Evolutionary conservation across 2,329 filamentous ascomycete genomes (phyloP).

Genomic region (Colletotrichum sp.): DNA sequence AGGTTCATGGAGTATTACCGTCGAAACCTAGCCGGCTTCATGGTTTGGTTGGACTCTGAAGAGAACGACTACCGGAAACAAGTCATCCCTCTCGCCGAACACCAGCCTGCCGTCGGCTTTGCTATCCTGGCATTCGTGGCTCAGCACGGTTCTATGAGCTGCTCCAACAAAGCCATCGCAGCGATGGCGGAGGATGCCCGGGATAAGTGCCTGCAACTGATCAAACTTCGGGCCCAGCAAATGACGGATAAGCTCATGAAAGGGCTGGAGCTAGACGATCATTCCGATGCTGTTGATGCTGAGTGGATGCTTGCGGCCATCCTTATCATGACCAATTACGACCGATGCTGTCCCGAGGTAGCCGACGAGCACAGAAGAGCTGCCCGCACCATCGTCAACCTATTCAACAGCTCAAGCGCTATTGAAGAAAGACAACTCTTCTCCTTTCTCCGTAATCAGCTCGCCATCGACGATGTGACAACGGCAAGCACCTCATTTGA

Average conservation of each 20-base stretch:
- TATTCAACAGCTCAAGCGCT: conserved; percentile 22
- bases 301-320: conserved; percentile 35
- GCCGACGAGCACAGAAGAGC: conserved; percentile 33
- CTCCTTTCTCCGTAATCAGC: conserved; percentile 32
- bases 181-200: conserved; percentile 30
- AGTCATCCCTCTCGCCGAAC: conserved; percentile 28
- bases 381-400: conserved; percentile 31
- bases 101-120: conserved; percentile 30
- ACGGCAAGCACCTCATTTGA: conserved; percentile 32
- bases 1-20: conserved; percentile 33
- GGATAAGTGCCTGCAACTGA: conserved; percentile 29
- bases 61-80: conserved; percentile 32
- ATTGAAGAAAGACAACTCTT: conserved; percentile 26
- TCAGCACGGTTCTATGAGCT: conserved; percentile 26
- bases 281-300: conserved; percentile 28
- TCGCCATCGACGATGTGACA: conserved; percentile 31
- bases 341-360: conserved; percentile 27
- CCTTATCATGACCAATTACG: conserved; percentile 30
- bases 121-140: conserved; percentile 32
- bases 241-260: conserved; percentile 28
- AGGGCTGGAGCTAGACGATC: conserved; percentile 25
- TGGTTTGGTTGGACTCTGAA: conserved; percentile 35
- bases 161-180: neutral
- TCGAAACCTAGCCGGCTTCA: conserved; percentile 31
- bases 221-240: conserved; percentile 20